Evolutionary conservation across 805 yeast species (phyloP).

Genomic region (Hermanozyma aechmeae): DNA sequence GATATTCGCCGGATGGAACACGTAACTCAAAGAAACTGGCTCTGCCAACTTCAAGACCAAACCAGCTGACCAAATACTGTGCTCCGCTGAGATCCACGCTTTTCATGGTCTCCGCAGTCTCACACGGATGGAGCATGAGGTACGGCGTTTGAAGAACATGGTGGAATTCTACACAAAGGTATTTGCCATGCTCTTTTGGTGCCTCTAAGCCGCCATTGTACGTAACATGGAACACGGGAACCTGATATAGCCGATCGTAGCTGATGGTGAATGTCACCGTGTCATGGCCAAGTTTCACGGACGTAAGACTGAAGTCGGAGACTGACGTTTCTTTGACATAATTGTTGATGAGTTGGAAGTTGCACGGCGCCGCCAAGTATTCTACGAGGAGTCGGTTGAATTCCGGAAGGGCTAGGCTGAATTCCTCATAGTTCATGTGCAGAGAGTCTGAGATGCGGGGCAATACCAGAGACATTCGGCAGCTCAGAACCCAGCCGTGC

Average conservation of each 20-base stretch:
- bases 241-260: constrained; percentile 19
- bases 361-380: constrained; percentile 1
- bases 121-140: constrained; percentile 24
- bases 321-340: constrained; percentile 3
- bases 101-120: constrained; percentile 10
- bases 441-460: no score
- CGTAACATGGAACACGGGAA: constrained; percentile 16
- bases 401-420: constrained; percentile 6
- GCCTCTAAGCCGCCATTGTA: neutral
- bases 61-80: constrained; percentile 15
- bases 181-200: neutral
- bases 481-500: no score
- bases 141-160: constrained; percentile 7
- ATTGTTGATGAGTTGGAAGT: constrained; percentile 4
- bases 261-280: constrained; percentile 16
- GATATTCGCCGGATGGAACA: no score
- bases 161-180: constrained; percentile 4
- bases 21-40: no score
- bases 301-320: constrained; percentile 2
- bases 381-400: constrained; percentile 9
- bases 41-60: no score
- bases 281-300: constrained; percentile 1
- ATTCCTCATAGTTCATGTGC: constrained; percentile 1
- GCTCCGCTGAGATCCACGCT: neutral
- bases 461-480: no score